Evolutionary conservation across 371 early-diverging fungal genomes (phyloP), one percentile per base, ranked within the genome.

Genomic region (Mucor circinelloides): DNA sequence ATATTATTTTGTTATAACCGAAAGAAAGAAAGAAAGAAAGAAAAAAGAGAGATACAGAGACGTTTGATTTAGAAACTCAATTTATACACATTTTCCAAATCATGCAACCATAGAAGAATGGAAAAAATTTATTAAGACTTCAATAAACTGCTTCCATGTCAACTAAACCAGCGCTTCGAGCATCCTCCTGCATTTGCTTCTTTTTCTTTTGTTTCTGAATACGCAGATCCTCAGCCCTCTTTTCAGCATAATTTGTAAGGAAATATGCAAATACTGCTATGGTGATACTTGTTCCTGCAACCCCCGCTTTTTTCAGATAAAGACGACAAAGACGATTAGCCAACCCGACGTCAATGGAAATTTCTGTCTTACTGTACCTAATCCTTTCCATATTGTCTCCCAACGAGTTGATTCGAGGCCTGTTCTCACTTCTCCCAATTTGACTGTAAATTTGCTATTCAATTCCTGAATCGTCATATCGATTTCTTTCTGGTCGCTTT

Each of bases 341-440:
- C 17, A 60, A 31, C n/a, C 40, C 15, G 4, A 31, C 31, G 55
- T 55, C 55, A 55, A 31, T 55, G 27, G 40, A 38, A 58, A 13
- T 8, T 36, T 59, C 25, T 27, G 28, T 46, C n/a, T n/a, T 57
- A 42, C 17, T 40, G 32, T 80, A 84, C 85, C 67, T 70, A 91
- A 80, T 25, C 90, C 91, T 17, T 85, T 84, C 65, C 90, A 82
- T n/a, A 89, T 92, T 0, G 89, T 81, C 58, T 89, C 87, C 75
- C 88, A 85, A 72, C 88, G 91, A 60, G 94, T 85, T 0, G 93
- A 90, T 71, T 96, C 96, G 60, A 95, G 87, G 32, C 83, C 85
- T 3, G 94, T 95, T 63, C 89, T 85, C 70, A 95, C 80, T 61
- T 90, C 91, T 57, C 92, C 90, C 34, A 93, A 61, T 17, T 85